phyloP scores from a whole-genome alignment of 805 yeast genomes.

The Schwanniomyces vanrijiae region DNA sequence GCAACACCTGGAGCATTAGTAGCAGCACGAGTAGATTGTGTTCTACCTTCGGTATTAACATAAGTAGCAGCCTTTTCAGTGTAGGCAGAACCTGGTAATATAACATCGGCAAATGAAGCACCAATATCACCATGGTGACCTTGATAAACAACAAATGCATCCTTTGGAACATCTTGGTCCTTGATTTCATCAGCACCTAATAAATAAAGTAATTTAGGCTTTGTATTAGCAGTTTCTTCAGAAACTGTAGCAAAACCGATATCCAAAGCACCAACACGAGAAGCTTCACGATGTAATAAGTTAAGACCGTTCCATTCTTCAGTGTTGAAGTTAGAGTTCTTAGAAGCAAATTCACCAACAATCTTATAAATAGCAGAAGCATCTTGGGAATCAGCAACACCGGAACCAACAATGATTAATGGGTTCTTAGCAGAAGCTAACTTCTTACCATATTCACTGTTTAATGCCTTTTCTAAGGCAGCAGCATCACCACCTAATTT shows the following conservation, averaged over 20 bases:
- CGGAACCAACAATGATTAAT: constrained; percentile 78
- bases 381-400: constrained; percentile 67
- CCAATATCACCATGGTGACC: constrained; percentile 93
- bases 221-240: constrained; percentile 44
- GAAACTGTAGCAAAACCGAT: constrained; percentile 66
- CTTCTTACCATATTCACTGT: constrained; percentile 68
- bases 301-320: constrained; percentile 82
- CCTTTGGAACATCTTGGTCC: constrained; percentile 69
- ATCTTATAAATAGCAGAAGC: constrained; percentile 58
- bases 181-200: constrained; percentile 82
- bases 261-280: constrained; percentile 86
- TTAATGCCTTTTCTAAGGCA: constrained; percentile 58
- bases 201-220: constrained; percentile 75
- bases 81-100: constrained; percentile 85
- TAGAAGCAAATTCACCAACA: constrained; percentile 60
- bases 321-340: constrained; percentile 58
- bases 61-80: constrained; percentile 84
- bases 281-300: constrained; percentile 79
- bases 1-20: constrained; percentile 86
- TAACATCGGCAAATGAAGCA: constrained; percentile 84
- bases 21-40: constrained; percentile 83
- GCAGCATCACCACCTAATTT: constrained; percentile 62
- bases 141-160: constrained; percentile 85
- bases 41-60: constrained; percentile 89
- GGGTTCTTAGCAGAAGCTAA: constrained; percentile 69